Evolutionary conservation across 139 green algal species (phyloP).

Genomic region (Tetratostichococcus sp.): DNA sequence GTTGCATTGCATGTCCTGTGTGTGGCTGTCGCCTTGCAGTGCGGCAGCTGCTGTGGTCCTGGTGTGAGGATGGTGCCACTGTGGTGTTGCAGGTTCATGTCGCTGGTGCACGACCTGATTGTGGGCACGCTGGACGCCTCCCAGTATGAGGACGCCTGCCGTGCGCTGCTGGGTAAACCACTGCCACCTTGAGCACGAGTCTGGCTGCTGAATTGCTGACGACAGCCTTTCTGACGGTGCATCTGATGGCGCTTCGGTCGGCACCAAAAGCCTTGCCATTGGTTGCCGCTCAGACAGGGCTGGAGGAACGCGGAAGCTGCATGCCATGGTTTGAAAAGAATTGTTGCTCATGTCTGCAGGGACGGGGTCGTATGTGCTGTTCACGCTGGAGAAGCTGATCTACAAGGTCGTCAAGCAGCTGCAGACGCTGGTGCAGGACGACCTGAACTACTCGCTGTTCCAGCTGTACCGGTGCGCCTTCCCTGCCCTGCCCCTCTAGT

Average conservation of each 20-base stretch:
- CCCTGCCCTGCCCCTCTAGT: neutral
- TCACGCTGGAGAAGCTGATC: conserved; percentile 95
- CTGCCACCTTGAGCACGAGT: neutral
- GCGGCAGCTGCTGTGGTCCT: too few relatives aligned
- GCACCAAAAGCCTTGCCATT: too few relatives aligned
- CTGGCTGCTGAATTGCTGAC: too few relatives aligned
- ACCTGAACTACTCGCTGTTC: conserved; percentile 42
- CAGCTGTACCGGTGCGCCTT: conserved; percentile 6
- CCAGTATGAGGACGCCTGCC: conserved; percentile 70
- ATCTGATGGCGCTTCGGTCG: too few relatives aligned
- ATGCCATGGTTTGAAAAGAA: too few relatives aligned
- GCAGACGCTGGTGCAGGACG: conserved; percentile 58
- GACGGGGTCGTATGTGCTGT: conserved; percentile 88
- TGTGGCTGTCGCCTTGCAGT: too few relatives aligned
- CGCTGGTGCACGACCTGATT: conserved; percentile 47
- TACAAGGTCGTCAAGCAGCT: conserved; percentile 86
- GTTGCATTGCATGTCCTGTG: too few relatives aligned
- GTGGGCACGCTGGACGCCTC: conserved; percentile 57
- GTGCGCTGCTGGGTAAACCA: conserved; percentile 52
- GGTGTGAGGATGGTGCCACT: too few relatives aligned
- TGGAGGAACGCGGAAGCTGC: neutral
- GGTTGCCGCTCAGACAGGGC: neutral
- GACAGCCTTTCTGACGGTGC: too few relatives aligned
- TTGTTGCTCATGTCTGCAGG: too few relatives aligned
- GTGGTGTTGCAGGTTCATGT: conserved; percentile 41